Evolutionary conservation across 2,329 filamentous ascomycete species (phyloP).

Genomic region (Cordyceps militaris): DNA sequence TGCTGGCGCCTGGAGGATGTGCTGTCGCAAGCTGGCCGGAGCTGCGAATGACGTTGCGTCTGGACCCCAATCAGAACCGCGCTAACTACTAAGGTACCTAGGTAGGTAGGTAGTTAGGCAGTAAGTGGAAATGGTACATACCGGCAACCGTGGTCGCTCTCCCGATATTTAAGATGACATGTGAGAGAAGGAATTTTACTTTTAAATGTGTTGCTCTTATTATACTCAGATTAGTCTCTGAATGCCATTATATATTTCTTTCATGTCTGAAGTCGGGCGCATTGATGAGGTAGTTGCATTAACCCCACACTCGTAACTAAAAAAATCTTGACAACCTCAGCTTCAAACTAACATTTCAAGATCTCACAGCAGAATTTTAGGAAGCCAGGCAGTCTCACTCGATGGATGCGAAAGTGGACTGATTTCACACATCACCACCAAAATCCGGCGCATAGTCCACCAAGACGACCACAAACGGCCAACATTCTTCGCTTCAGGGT

Average conservation of each 20-base stretch:
- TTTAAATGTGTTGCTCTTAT: background rate
- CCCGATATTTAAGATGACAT: background rate
- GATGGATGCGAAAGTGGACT: background rate
- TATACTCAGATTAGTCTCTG: background rate
- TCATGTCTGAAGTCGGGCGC: background rate
- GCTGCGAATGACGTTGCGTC: constrained; percentile 26
- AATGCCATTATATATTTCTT: background rate
- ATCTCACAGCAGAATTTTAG: no score
- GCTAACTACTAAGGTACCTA: constrained; percentile 4
- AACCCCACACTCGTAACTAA: constrained; percentile 2
- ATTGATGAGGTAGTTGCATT: background rate
- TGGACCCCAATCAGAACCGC: background rate
- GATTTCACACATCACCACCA: background rate
- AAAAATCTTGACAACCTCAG: background rate
- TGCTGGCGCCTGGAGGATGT: constrained; percentile 18
- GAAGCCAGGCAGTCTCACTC: no score
- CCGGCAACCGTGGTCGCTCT: background rate
- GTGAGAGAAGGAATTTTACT: background rate
- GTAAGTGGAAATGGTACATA: background rate
- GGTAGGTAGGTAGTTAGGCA: no score
- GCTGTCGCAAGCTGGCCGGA: constrained; percentile 14
- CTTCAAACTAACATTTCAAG: background rate
- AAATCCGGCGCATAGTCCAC: fast-evolving
- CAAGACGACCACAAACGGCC: background rate
- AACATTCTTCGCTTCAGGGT: background rate